Conservation (phyloP, 2,329 filamentous ascomycete genomes). For the Calonectria multiphialidica region DNA sequence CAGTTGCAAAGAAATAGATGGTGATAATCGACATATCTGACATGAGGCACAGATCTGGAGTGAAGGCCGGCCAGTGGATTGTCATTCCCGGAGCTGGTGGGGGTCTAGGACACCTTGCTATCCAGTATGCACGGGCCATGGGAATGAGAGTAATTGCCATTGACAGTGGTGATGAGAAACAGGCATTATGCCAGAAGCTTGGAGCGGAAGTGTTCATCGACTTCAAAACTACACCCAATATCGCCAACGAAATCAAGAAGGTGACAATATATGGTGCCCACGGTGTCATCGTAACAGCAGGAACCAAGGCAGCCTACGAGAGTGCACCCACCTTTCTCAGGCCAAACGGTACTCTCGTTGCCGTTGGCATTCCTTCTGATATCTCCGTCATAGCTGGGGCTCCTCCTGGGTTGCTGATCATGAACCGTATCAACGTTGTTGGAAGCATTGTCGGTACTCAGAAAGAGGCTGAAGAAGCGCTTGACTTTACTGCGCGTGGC, state of each 20-base stretch:
- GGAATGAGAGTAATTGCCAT: conserved; percentile 82
- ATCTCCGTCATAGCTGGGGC: conserved; percentile 35
- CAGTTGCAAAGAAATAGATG: neutral
- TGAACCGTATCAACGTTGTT: conserved; percentile 38
- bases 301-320: conserved; percentile 91
- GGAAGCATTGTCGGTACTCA: conserved; percentile 39
- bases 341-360: conserved; percentile 81
- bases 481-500: conserved; percentile 40
- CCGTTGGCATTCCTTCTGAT: conserved; percentile 79
- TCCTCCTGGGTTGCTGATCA: conserved; percentile 29
- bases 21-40: accelerated
- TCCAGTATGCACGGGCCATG: conserved; percentile 92
- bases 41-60: conserved; percentile 61
- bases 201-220: conserved; percentile 82
- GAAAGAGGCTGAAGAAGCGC: conserved; percentile 42
- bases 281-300: conserved; percentile 86
- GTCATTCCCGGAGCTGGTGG: conserved; percentile 89
- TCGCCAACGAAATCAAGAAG: conserved; percentile 81
- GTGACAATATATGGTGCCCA: conserved; percentile 84
- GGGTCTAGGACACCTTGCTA: conserved; percentile 79
- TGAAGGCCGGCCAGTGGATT: conserved; percentile 78
- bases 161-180: conserved; percentile 84
- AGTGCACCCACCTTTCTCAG: conserved; percentile 88
- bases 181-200: conserved; percentile 73
- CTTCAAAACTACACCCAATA: conserved; percentile 78